These are phyloP conservation scores for Exophiala sp. DNA, from an alignment of 2,329 filamentous ascomycete species.

Conservation along the genomic window DNA sequence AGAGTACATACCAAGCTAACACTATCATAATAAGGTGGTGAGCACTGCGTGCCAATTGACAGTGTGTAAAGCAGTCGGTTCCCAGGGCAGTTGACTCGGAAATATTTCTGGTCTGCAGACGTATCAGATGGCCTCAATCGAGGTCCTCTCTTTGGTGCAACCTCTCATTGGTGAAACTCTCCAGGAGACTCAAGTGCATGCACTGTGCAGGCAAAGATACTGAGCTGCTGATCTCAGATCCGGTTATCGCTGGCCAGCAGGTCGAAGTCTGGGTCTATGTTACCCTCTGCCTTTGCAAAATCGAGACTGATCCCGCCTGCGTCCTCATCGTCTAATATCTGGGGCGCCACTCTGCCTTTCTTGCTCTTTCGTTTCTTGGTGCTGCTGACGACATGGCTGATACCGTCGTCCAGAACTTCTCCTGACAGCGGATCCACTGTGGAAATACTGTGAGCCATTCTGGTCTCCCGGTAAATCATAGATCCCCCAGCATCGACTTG, in stretches of 20 bases:
- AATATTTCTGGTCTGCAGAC: too few relatives aligned
- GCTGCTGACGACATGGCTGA: constrained; percentile 55
- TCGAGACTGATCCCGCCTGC: background rate
- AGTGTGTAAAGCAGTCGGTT: too few relatives aligned
- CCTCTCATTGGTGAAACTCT: background rate
- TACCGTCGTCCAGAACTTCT: constrained; percentile 40
- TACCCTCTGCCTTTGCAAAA: constrained; percentile 1
- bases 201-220: too few relatives aligned
- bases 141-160: background rate
- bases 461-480: constrained; percentile 24
- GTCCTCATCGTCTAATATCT: constrained; percentile 11
- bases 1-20: background rate
- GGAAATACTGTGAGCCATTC: constrained; percentile 4
- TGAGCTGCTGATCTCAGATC: background rate
- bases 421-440: constrained; percentile 33
- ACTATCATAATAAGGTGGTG: background rate
- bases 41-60: too few relatives aligned
- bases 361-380: constrained; percentile 62
- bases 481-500: constrained; percentile 10
- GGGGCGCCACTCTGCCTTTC: constrained; percentile 9
- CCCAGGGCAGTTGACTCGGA: background rate
- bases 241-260: constrained; percentile 1
- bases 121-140: background rate
- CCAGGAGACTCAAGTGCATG: background rate
- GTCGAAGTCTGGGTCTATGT: background rate